These are phyloP conservation scores for sorghum (Sorghum bicolor) DNA, from an alignment of 176 grass and related monocot species.

Conservation along the genomic window Sorghum_bicolor_NCBIv3 NC_012875.2:54888501-54889000, in stretches of 20 bases:
- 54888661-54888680: neutral
- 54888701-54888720: neutral
- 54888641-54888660: constrained; percentile 10
- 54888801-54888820: constrained; percentile 1
- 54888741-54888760: constrained; percentile 86
- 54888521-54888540: neutral
- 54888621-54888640: neutral
- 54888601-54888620: constrained; percentile 11
- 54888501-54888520: neutral
- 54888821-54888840: neutral
- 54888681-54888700: constrained; percentile 5
- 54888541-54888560: neutral
- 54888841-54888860: neutral
- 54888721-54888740: constrained; percentile 79
- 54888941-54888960: constrained; percentile 78
- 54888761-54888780: constrained; percentile 66
- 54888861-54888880: neutral
- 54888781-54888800: constrained; percentile 67
- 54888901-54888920: constrained; percentile 49
- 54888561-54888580: neutral
- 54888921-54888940: constrained; percentile 98
- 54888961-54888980: constrained; percentile 92
- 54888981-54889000: constrained; percentile 74
- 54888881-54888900: constrained; percentile 21
- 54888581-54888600: neutral